Evolutionary conservation across 495 filamentous ascomycete genomes (phyloP).

Genomic region (Massariosphaeria phaeospora): DNA sequence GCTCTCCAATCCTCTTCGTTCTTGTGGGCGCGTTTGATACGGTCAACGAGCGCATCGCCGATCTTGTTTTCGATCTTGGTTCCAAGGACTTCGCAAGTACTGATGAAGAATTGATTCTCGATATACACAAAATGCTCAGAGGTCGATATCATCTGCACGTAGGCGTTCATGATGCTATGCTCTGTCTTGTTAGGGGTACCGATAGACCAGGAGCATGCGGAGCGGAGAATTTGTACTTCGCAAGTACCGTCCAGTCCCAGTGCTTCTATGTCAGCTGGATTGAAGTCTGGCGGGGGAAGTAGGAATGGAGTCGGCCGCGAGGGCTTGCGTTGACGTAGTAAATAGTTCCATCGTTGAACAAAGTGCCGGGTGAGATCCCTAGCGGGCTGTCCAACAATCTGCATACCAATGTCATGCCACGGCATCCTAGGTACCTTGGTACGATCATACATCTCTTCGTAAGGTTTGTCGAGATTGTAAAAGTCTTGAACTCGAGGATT

Average conservation of each 20-base stretch:
- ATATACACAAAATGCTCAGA: constrained; percentile 98
- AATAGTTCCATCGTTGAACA: constrained; percentile 98
- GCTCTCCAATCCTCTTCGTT: constrained; percentile 89
- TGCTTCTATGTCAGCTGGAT: constrained; percentile 74
- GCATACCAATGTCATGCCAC: constrained; percentile 99
- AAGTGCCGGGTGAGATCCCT: constrained; percentile 94
- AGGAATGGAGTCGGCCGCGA: constrained; percentile 91
- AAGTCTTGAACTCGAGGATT: constrained; percentile 96
- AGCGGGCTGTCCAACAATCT: constrained; percentile 93
- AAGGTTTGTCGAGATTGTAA: constrained; percentile 86
- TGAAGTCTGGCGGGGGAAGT: constrained; percentile 88
- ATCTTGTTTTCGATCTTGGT: constrained; percentile 87
- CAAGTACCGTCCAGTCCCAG: constrained; percentile 88
- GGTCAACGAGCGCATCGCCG: constrained; percentile 89
- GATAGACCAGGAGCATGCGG: constrained; percentile 84
- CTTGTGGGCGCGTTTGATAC: constrained; percentile 76
- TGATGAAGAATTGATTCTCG: constrained; percentile 99
- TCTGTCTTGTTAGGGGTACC: constrained; percentile 78
- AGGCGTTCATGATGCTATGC: constrained; percentile 92
- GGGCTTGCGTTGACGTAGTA: constrained; percentile 88
- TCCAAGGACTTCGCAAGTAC: constrained; percentile 80
- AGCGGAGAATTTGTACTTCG: constrained; percentile 92
- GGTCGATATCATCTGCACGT: constrained; percentile 87
- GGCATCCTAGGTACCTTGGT: constrained; percentile 87
- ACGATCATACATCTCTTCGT: constrained; percentile 98